These are phyloP conservation scores for Eutrema yunnanense DNA, from an alignment of 345 rosid species.

Conservation along the genomic window DNA sequence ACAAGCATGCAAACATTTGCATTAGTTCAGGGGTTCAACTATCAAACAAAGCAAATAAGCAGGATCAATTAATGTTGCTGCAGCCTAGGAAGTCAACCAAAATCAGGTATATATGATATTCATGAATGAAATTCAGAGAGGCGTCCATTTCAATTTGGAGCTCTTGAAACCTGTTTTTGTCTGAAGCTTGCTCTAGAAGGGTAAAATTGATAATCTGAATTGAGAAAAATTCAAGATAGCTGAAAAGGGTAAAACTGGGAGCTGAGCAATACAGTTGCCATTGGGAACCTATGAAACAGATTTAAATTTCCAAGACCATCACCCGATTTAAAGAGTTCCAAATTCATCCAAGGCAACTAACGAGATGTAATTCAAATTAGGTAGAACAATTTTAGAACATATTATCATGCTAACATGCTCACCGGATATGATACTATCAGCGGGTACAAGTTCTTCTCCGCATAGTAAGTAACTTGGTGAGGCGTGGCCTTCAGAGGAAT, in stretches of 20 bases:
- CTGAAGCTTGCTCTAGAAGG: not conserved
- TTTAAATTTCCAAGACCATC: not conserved
- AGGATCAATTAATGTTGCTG: not conserved
- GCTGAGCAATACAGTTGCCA: constrained; percentile 5
- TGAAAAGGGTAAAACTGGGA: constrained; percentile 1
- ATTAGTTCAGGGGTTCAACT: not conserved
- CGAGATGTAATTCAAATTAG: constrained; percentile 1
- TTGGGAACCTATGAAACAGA: not conserved
- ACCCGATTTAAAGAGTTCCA: not conserved
- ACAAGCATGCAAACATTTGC: not conserved
- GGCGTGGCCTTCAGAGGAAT: constrained; percentile 91
- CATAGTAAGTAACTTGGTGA: constrained; percentile 92
- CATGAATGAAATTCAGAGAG: not conserved
- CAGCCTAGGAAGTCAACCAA: constrained; percentile 4
- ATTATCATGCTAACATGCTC: constrained; percentile 34
- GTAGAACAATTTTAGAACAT: not conserved
- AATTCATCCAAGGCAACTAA: constrained; percentile 6
- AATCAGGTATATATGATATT: not conserved
- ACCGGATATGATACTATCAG: constrained; percentile 88
- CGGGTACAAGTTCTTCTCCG: constrained; percentile 83
- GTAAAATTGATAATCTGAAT: not conserved
- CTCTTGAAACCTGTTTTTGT: not conserved
- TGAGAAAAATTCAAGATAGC: not conserved
- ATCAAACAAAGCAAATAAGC: not conserved
- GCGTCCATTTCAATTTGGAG: not conserved